A percentile compares a stretch with the other conserved stretches of the same genome.
Conservation (phyloP, 2,329 filamentous ascomycete genomes). For the Didymella glomerata region DNA sequence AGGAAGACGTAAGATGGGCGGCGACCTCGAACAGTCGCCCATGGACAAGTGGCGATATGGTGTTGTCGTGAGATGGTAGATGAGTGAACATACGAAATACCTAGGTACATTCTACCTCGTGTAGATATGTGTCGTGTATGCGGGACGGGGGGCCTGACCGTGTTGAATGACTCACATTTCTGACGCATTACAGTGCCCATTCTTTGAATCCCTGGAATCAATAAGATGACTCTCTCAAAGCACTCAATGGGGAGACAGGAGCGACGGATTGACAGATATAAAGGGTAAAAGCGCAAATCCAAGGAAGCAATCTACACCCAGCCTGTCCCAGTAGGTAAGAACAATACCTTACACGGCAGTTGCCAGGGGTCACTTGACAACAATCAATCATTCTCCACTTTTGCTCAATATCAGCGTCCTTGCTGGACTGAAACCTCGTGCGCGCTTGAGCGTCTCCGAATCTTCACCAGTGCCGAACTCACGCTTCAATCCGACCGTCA, state of each 20-base stretch:
- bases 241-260: too few relatives aligned
- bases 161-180: neutral
- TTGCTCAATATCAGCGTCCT: too few relatives aligned
- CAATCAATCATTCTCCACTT: too few relatives aligned
- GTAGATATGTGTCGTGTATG: neutral
- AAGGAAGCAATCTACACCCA: too few relatives aligned
- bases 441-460: too few relatives aligned
- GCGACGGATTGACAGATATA: too few relatives aligned
- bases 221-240: neutral
- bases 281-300: too few relatives aligned
- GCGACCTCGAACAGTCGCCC: neutral
- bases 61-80: neutral
- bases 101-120: neutral
- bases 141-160: neutral
- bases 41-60: neutral
- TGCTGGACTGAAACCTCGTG: neutral
- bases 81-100: neutral
- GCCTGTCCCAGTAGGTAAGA: too few relatives aligned
- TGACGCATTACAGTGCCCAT: neutral
- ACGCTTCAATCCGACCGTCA: neutral
- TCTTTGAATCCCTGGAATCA: neutral
- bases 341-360: too few relatives aligned
- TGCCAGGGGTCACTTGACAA: too few relatives aligned
- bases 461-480: too few relatives aligned
- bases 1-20: slow-evolving; percentile 8